Base-by-base conservation (phyloP, 2,329 filamentous ascomycete species). In the Colletotrichum sp. region DNA sequence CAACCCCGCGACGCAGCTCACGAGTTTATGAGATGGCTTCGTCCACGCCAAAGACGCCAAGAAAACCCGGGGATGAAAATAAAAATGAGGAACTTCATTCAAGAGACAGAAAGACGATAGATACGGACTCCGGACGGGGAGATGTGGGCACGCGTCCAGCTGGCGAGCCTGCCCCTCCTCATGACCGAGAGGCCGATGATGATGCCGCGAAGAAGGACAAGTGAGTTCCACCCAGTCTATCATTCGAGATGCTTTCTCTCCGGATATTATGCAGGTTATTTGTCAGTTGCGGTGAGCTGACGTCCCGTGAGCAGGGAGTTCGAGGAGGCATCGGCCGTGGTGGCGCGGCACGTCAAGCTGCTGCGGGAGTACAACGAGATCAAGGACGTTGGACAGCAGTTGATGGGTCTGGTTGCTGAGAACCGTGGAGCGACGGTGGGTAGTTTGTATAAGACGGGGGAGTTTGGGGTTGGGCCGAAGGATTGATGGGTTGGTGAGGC, bases 361-460 rank as follows among this genome's bases (percentile, higher is more conserved):
- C 76, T 84, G 18, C 78, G 79, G 36, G 77, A 81, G 51, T 84
- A 84, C 78, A 85, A 84, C 77, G 80, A 84, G 33, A 77, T 82
- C 55, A 84, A 83, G 54, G 83, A 85, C 33, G 78, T 82, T 11
- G 81, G 79, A 5, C 83, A 84, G 76, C 81, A 84, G 72, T 76
- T 84, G 27, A 84, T 85, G 55, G 82, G 83, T 6, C 74, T 84
- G 15, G 77, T 84, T 8, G 83, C 83, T 1, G 83, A 84, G 43
- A 82, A 83, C 29, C 76, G 78, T 1, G 80, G 80, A 6, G 78
- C 83, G 2, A 78, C 80, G 1, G 75, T 84, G 8, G 74, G 79
- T 11, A 78, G 77, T 5, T 64, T 84, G 9, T 84, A 84, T 58
- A 74, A 76, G 15, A 75, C 76, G 6, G 77, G 76, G 0, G 77